phyloP scores from a whole-genome alignment of 2,329 filamentous ascomycete genomes.

The Fusarium torulosum region DNA sequence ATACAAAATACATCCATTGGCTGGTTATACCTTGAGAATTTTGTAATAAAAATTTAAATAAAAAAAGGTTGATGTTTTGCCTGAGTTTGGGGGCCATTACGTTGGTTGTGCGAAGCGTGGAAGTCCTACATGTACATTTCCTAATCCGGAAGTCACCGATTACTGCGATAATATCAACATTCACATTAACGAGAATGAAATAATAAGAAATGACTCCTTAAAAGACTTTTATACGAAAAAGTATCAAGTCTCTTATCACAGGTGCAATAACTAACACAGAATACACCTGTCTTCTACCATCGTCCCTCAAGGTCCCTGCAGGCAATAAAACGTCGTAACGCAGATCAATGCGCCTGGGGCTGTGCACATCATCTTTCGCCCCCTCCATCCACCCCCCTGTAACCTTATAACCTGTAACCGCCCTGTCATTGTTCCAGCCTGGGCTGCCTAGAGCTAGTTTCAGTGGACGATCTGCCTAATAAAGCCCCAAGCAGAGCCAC shows the following conservation, averaged over 20 bases:
- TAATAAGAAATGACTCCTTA: accelerated
- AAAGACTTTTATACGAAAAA: not conserved
- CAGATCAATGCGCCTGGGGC: conserved; percentile 22
- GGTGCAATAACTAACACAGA: too few relatives aligned
- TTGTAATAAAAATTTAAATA: too few relatives aligned
- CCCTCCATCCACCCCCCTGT: not conserved
- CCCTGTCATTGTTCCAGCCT: conserved; percentile 15
- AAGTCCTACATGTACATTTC: conserved; percentile 8
- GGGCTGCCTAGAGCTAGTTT: conserved; percentile 15
- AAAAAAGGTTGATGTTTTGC: not conserved
- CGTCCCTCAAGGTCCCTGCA: not conserved
- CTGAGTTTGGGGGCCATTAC: conserved; percentile 16
- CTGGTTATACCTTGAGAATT: not conserved
- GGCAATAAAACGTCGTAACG: conserved; percentile 2
- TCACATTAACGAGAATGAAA: not conserved
- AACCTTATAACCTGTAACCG: conserved; percentile 12
- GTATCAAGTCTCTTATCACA: not conserved
- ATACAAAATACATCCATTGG: not conserved
- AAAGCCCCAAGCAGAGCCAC: conserved; percentile 27
- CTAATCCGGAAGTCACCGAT: conserved; percentile 22
- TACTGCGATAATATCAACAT: not conserved
- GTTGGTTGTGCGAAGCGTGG: not conserved
- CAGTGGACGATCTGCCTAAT: conserved; percentile 29
- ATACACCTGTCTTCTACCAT: too few relatives aligned
- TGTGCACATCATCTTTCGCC: conserved; percentile 19